A percentile compares a stretch with the other conserved stretches of the same genome.
phyloP scores from a whole-genome alignment of 805 yeast species.

The Pichia nanzhaoensis region DNA sequence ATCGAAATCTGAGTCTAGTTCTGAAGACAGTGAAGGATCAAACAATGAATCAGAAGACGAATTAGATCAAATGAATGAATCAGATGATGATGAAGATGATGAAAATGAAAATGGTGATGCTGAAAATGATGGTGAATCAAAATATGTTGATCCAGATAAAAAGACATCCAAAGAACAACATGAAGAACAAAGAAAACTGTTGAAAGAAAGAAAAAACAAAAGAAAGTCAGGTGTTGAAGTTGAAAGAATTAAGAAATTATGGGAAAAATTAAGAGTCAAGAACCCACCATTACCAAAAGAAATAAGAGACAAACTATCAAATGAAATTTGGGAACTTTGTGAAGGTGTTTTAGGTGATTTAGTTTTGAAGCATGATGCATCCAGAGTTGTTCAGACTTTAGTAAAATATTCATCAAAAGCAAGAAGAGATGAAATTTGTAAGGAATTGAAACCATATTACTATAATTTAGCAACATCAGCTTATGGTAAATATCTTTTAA shows the following conservation, averaged over 20 bases:
- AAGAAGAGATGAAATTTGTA: slow-evolving; percentile 64
- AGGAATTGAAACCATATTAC: slow-evolving; percentile 65
- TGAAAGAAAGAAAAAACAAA: slow-evolving; percentile 77
- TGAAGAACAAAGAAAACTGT: slow-evolving; percentile 71
- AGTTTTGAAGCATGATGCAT: slow-evolving; percentile 92
- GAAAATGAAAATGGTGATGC: slow-evolving; percentile 27
- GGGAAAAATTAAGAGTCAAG: slow-evolving; percentile 89
- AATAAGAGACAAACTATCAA: slow-evolving; percentile 67
- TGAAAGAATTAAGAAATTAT: slow-evolving; percentile 72
- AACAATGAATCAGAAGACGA: slow-evolving; percentile 22
- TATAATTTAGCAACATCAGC: slow-evolving; percentile 84
- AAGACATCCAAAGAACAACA: slow-evolving; percentile 60
- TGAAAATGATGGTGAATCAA: slow-evolving; percentile 16
- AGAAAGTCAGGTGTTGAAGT: slow-evolving; percentile 86
- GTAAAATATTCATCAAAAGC: slow-evolving; percentile 79
- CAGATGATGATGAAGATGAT: slow-evolving; percentile 25
- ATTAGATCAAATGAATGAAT: slow-evolving; percentile 23
- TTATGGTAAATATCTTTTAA: slow-evolving; percentile 86
- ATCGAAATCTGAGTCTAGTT: slow-evolving; percentile 18
- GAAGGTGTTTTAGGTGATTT: slow-evolving; percentile 74
- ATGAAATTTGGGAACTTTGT: slow-evolving; percentile 79
- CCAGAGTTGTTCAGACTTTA: slow-evolving; percentile 91
- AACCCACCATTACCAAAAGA: slow-evolving; percentile 74
- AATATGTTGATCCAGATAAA: slow-evolving; percentile 29
- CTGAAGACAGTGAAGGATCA: background rate